Conservation (phyloP, 495 filamentous ascomycete species). For the Lentithecium fluviatile region DNA sequence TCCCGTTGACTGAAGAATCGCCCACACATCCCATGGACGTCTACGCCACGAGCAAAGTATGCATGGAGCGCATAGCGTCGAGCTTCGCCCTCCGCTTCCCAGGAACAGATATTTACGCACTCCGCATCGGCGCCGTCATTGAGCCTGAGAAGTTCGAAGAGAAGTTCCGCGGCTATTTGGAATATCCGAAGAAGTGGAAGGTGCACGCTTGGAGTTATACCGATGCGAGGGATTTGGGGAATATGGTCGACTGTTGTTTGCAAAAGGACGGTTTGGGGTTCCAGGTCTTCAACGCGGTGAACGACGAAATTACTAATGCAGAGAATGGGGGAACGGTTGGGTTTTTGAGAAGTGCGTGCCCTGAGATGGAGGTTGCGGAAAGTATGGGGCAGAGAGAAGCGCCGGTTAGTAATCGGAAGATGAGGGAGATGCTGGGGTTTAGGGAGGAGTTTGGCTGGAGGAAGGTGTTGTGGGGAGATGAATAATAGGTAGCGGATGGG, state of each 20-base stretch:
- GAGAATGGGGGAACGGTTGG: not conserved
- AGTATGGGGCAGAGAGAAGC: not conserved
- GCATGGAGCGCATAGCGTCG: constrained; percentile 3
- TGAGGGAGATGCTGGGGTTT: constrained; percentile 13
- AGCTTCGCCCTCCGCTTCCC: constrained; percentile 12
- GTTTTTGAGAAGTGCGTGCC: constrained; percentile 7
- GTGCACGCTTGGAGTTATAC: constrained; percentile 11
- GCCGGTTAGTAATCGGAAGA: constrained; percentile 16
- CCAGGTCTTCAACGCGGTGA: constrained; percentile 14
- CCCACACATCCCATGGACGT: constrained; percentile 17
- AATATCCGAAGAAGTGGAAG: constrained; percentile 10
- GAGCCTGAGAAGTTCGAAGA: not conserved
- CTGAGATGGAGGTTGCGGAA: not conserved
- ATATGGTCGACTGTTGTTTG: constrained; percentile 1
- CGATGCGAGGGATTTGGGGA: constrained; percentile 16
- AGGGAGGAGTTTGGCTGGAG: constrained; percentile 9
- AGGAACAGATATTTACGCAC: not conserved
- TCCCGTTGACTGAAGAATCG: constrained; percentile 2
- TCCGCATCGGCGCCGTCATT: constrained; percentile 8
- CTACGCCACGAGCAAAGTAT: constrained; percentile 13
- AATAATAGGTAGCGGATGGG: no score
- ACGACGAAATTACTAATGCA: constrained; percentile 12
- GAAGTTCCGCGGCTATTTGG: constrained; percentile 1
- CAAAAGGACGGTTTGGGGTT: constrained; percentile 6
- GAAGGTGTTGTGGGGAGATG: not conserved